These are phyloP conservation scores for Aotearoamyces nothofagi DNA, from an alignment of 2,329 filamentous ascomycete genomes.

Conservation along the genomic window DNA sequence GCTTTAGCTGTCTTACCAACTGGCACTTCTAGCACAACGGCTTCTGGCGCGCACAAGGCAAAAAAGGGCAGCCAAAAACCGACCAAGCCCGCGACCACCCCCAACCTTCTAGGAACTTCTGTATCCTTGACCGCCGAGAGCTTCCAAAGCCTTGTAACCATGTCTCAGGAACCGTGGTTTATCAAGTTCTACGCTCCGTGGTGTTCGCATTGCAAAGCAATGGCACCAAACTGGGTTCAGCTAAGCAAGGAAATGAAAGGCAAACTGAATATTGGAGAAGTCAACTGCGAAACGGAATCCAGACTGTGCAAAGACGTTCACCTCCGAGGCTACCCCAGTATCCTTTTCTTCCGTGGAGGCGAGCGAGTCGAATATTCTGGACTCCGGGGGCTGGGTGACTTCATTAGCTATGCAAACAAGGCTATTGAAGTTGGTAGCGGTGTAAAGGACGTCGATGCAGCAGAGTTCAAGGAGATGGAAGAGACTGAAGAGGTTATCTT, in stretches of 20 bases:
- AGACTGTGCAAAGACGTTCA: conserved; percentile 85
- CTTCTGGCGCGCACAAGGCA: conserved; percentile 7
- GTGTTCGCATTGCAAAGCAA: conserved; percentile 89
- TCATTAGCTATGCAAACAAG: conserved; percentile 75
- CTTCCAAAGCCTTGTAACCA: conserved; percentile 76
- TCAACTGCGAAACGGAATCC: conserved; percentile 80
- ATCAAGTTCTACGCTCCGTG: conserved; percentile 98
- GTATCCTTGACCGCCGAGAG: conserved; percentile 65
- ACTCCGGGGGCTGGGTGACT: conserved; percentile 79
- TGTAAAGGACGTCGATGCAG: conserved; percentile 66
- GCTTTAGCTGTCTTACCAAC: conserved; percentile 1
- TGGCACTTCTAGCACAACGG: not conserved
- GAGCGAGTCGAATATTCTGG: conserved; percentile 90
- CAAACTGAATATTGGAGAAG: conserved; percentile 81
- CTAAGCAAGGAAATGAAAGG: conserved; percentile 86
- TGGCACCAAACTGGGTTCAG: conserved; percentile 81
- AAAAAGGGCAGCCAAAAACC: conserved; percentile 13
- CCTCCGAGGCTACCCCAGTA: conserved; percentile 69
- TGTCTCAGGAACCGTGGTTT: conserved; percentile 87
- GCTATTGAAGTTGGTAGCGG: conserved; percentile 64
- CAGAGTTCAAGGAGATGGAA: conserved; percentile 66
- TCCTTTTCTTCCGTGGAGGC: conserved; percentile 82
- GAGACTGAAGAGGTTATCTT: conserved; percentile 93
- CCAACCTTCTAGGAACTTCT: conserved; percentile 65
- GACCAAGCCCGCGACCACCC: conserved; percentile 37